Percentiles rank a stretch among this genome's conserved stretches.
Evolutionary conservation across 306 rosid genomes (phyloP).

Genomic region (Gastrolobium villosum): DNA sequence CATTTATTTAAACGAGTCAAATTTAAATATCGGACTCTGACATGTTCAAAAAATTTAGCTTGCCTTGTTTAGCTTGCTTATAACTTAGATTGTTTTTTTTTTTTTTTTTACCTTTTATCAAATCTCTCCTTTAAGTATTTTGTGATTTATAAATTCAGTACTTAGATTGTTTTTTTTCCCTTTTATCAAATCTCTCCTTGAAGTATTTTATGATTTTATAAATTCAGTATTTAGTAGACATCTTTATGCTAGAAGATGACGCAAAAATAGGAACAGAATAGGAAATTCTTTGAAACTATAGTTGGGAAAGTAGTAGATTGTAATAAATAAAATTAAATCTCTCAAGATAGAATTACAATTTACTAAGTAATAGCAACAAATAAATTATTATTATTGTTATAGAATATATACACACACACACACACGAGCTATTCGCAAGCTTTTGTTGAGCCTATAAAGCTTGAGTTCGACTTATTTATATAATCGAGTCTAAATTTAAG

Average conservation of each 20-base stretch:
- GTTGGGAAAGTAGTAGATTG: not conserved
- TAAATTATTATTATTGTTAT: not conserved
- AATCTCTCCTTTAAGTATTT: not conserved
- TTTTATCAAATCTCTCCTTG: not conserved
- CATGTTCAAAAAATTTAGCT: not conserved
- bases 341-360: not conserved
- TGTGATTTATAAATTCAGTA: not conserved
- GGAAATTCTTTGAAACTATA: not conserved
- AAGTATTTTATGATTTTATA: not conserved
- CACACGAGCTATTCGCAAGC: not conserved
- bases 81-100: not conserved
- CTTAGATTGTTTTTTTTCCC: not conserved
- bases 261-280: not conserved
- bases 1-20: not conserved
- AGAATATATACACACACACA: not conserved
- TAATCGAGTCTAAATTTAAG: not conserved
- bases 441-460: not conserved
- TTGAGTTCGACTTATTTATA: not conserved
- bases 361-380: not conserved
- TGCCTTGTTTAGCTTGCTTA: not conserved
- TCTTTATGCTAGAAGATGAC: conserved; percentile 4
- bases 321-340: too few relatives aligned
- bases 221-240: conserved; percentile 3
- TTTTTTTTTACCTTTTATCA: not conserved
- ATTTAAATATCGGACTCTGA: not conserved